A percentile compares a stretch with the other conserved stretches of the same genome.
Conservation (phyloP, 148 eudicot genomes). For the Rhododendron vialii region DNA sequence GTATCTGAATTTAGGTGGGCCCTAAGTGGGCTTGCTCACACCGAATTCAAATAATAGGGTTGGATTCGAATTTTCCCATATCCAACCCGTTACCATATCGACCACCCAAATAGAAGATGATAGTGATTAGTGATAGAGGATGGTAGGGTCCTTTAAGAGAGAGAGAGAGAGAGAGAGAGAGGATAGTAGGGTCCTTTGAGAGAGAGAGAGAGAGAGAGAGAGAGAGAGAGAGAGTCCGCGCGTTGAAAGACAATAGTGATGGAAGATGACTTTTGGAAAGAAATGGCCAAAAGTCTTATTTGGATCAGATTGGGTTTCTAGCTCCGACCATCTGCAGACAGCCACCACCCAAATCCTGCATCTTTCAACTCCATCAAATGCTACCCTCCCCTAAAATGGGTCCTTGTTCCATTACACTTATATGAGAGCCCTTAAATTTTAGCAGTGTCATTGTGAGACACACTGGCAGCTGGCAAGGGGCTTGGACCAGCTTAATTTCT, state of each 20-base stretch:
- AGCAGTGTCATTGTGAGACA: not conserved
- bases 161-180: too few species aligned
- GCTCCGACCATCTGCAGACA: conserved; percentile 2
- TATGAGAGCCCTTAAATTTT: not conserved
- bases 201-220: not conserved
- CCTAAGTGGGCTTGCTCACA: too few species aligned
- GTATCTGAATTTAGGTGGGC: too few species aligned
- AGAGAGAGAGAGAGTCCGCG: not conserved
- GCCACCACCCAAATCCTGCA: not conserved
- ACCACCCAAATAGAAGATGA: not conserved
- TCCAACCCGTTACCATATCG: not conserved
- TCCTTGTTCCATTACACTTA: not conserved
- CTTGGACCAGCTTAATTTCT: too few species aligned
- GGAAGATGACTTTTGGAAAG: conserved; percentile 9
- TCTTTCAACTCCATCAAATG: not conserved
- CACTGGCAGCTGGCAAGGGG: too few species aligned
- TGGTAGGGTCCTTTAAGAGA: not conserved
- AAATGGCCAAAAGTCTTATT: not conserved
- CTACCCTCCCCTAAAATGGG: not conserved
- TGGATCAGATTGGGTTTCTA: not conserved
- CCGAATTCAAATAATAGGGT: too few species aligned
- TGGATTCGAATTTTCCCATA: too few species aligned
- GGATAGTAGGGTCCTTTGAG: not conserved
- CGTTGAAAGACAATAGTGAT: not conserved
- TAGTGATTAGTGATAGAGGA: not conserved